Base-by-base conservation (phyloP, 148 eudicot species). In the Silene latifolia region DNA sequence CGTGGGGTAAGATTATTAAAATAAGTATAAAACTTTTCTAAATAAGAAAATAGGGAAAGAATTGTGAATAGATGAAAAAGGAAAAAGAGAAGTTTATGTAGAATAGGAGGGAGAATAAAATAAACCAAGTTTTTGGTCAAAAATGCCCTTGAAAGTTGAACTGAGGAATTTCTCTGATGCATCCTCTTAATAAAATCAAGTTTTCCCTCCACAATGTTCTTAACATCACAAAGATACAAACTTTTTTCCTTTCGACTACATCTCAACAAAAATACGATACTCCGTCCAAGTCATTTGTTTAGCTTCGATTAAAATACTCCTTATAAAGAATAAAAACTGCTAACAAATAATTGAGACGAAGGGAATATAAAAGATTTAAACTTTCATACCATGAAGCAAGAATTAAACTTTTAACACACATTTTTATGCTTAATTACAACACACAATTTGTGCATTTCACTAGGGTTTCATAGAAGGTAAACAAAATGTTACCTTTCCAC, bases 111-210 rank as follows among this genome's bases (percentile, higher is more conserved):
- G n/a, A n/a, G n/a, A 3, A 10, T 23, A 57, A 57, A 72, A 72
- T 48, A 32, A 4, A 19, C 35, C 59, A 19, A 7, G 13, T 10
- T 35, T 3, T 32, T 58, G 46, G 68, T 46, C 18, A 4, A 17
- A 63, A 61, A 63, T 27, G 1, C 48, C 59, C 27, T 74, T 74
- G 19, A 74, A 74, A n/a, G n/a, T n/a, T n/a, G n/a, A n/a, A 46
- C 4, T 46, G 44, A 18, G 4, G 17, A 9, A 47, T 23, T 44
- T 11, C 7, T 74, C 44, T 48, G 68, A 17, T 8, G 1, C 25
- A 44, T 73, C 61, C 6, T 19, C 20, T 12, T 18, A 63, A 19
- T 7, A 32, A 24, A 44, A 62, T 19, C 13, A 11, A 20, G 66
- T 53, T 14, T 75, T 35, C 53, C 35, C 63, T 54, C 64, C 29